A percentile compares a stretch with the other conserved stretches of the same genome.
Conservation (phyloP, 305 asterid species). For the Striga hermonthica region DNA sequence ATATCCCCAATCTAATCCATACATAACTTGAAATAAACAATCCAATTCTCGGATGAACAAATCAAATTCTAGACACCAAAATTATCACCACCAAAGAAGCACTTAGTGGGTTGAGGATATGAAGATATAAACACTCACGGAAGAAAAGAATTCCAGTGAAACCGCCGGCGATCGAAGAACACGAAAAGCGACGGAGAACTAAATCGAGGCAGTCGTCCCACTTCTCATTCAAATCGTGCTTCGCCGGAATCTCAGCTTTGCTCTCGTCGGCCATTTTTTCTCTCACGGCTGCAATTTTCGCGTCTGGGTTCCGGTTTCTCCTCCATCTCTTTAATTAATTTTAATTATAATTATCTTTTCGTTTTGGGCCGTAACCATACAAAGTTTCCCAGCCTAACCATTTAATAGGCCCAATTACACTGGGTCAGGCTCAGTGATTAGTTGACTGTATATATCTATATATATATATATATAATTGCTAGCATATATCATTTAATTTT, state of each 20-base stretch:
- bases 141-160: constrained; percentile 64
- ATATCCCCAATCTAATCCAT: not conserved
- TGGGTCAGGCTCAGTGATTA: too few species aligned
- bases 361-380: too few species aligned
- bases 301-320: too few species aligned
- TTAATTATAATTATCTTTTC: too few species aligned
- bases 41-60: not conserved
- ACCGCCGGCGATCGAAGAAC: constrained; percentile 67
- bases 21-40: not conserved
- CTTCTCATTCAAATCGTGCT: constrained; percentile 69
- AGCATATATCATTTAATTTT: too few species aligned
- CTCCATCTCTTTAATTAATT: too few species aligned
- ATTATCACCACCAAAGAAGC: not conserved
- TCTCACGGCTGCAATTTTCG: too few species aligned
- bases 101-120: too few species aligned
- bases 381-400: too few species aligned
- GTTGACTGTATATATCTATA: too few species aligned
- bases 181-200: constrained; percentile 67
- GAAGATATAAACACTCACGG: constrained; percentile 40
- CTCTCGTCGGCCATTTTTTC: constrained; percentile 51
- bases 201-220: constrained; percentile 92
- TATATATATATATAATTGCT: too few species aligned
- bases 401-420: too few species aligned
- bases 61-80: not conserved
- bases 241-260: constrained; percentile 45